Evolutionary conservation across 1,284 basidiomycete species (phyloP).

Genomic region (Clitocybe nebularis): DNA sequence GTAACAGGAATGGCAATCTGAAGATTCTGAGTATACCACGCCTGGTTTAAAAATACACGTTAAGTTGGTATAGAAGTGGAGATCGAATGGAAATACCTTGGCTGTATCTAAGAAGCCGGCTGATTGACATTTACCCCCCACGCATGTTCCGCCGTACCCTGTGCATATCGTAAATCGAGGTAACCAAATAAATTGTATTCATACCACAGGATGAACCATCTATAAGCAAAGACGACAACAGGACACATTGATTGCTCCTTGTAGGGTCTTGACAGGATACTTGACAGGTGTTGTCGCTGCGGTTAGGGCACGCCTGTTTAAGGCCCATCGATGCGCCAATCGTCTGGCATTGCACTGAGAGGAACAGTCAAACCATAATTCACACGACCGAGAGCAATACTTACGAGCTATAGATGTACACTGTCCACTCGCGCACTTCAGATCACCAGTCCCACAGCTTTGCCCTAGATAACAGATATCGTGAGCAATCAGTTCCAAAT

Average conservation of each 20-base stretch:
- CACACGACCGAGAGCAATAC: conserved; percentile 26
- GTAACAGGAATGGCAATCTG: conserved; percentile 82
- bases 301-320: conserved; percentile 61
- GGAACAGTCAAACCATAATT: conserved; percentile 4
- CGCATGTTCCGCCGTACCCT: conserved; percentile 75
- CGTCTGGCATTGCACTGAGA: conserved; percentile 71
- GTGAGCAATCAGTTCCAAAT: conserved; percentile 10
- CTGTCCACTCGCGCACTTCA: conserved; percentile 77
- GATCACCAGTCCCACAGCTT: conserved; percentile 59
- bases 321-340: conserved; percentile 71
- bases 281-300: conserved; percentile 65
- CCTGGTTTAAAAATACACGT: conserved; percentile 26
- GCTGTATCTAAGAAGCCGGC: conserved; percentile 63
- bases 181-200: no score
- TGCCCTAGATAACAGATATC: conserved; percentile 35
- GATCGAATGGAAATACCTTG: conserved; percentile 38
- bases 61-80: background rate
- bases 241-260: conserved; percentile 61
- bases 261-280: conserved; percentile 79
- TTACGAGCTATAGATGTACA: conserved; percentile 76
- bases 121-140: conserved; percentile 59
- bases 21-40: conserved; percentile 75
- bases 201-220: conserved; percentile 85
- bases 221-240: conserved; percentile 71
- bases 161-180: conserved; percentile 8